Percentiles rank a stretch among this genome's conserved stretches.
Conservation (phyloP, 495 filamentous ascomycete genomes). For the Sordaria brevicollis region DNA sequence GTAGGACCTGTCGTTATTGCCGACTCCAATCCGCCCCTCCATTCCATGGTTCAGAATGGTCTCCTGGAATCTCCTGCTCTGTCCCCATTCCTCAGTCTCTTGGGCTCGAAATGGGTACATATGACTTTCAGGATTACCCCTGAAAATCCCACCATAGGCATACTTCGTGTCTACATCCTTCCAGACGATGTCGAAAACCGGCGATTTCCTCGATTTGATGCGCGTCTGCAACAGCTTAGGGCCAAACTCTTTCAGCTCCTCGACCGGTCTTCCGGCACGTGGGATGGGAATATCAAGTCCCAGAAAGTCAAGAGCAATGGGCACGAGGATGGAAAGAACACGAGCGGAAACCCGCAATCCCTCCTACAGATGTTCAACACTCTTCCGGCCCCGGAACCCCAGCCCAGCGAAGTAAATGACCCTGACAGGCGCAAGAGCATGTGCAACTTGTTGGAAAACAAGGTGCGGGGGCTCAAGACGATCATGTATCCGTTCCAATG, state of each 20-base stretch:
- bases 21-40: conserved; percentile 3
- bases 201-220: conserved; percentile 32
- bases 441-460: conserved; percentile 46
- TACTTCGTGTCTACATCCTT: conserved; percentile 53
- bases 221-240: conserved; percentile 33
- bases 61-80: conserved; percentile 17
- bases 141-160: conserved; percentile 9
- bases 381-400: conserved; percentile 59
- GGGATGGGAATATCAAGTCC: conserved; percentile 35
- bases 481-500: conserved; percentile 69
- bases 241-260: conserved; percentile 42
- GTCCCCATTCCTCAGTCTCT: conserved; percentile 14
- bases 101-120: conserved; percentile 30
- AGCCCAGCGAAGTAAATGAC: conserved; percentile 40
- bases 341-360: conserved; percentile 28
- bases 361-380: conserved; percentile 84
- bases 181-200: conserved; percentile 53
- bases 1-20: not conserved
- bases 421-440: conserved; percentile 50
- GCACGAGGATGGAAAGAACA: conserved; percentile 25
- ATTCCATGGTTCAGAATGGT: conserved; percentile 24
- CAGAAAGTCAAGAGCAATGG: not conserved
- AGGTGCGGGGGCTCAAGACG: conserved; percentile 54
- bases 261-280: conserved; percentile 45
- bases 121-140: conserved; percentile 22